phyloP scores from a whole-genome alignment of 176 grass and related monocot genomes.

The Carex myosuroides region DNA sequence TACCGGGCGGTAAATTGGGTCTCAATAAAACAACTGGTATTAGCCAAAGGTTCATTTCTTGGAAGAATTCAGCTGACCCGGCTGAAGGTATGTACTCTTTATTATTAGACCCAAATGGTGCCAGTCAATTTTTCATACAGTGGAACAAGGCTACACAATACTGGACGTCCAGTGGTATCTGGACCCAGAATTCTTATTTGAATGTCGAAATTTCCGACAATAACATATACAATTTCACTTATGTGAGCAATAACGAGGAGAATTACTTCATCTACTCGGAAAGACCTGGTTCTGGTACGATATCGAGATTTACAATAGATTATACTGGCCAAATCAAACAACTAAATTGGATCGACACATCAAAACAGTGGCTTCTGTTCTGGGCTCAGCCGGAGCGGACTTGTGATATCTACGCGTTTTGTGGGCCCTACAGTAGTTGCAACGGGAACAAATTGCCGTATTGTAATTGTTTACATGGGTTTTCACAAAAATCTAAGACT shows the following conservation, averaged over 20 bases:
- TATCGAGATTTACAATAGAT: constrained; percentile 52
- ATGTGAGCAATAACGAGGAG: constrained; percentile 27
- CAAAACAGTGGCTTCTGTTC: constrained; percentile 40
- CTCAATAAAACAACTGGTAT: constrained; percentile 50
- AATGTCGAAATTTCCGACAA: constrained; percentile 42
- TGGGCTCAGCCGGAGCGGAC: constrained; percentile 42
- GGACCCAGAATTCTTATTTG: constrained; percentile 36
- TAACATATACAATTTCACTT: constrained; percentile 38
- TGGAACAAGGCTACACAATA: constrained; percentile 56
- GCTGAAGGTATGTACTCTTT: constrained; percentile 57
- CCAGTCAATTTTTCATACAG: constrained; percentile 47
- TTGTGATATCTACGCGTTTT: constrained; percentile 59
- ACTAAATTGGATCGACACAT: constrained; percentile 22
- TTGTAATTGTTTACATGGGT: constrained; percentile 63
- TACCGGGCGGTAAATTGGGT: constrained; percentile 53
- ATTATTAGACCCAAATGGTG: constrained; percentile 57
- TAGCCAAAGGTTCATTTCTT: constrained; percentile 47
- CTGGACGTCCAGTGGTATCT: constrained; percentile 43
- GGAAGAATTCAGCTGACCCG: constrained; percentile 43
- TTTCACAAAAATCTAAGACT: constrained; percentile 30
- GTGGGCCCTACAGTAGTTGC: constrained; percentile 69
- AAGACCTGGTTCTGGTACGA: constrained; percentile 13
- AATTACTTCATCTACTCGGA: constrained; percentile 57
- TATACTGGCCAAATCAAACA: constrained; percentile 54
- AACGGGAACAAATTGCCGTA: constrained; percentile 17